Conservation (phyloP, 768 basidiomycete genomes). For the Lanmaoa pseudosensibilis region DNA sequence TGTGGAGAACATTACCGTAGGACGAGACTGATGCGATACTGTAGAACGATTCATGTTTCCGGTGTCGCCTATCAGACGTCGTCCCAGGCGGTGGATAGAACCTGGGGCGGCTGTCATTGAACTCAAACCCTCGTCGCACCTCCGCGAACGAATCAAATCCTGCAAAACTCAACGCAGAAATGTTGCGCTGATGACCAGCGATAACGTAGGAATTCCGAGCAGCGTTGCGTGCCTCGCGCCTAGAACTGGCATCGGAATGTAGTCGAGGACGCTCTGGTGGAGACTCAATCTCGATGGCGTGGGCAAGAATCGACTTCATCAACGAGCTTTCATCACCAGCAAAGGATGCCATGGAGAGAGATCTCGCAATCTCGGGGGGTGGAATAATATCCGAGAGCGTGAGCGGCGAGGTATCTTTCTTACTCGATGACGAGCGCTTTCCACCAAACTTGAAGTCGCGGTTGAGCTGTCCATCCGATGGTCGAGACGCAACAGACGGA, state of each 20-base stretch:
- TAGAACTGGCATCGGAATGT: constrained; percentile 47
- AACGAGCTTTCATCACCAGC: constrained; percentile 52
- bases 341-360: constrained; percentile 46
- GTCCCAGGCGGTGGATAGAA: constrained; percentile 61
- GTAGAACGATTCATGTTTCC: constrained; percentile 57
- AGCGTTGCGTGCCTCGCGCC: constrained; percentile 28
- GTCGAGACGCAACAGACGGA: constrained; percentile 40
- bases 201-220: constrained; percentile 15
- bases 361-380: constrained; percentile 51
- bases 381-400: constrained; percentile 80
- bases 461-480: constrained; percentile 68
- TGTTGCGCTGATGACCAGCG: constrained; percentile 34
- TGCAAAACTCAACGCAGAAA: constrained; percentile 62
- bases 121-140: constrained; percentile 78
- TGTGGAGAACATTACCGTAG: constrained; percentile 65
- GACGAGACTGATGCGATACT: constrained; percentile 82
- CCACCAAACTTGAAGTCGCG: constrained; percentile 77
- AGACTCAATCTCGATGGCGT: constrained; percentile 41
- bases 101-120: constrained; percentile 55
- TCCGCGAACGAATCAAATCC: constrained; percentile 78
- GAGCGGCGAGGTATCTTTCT: constrained; percentile 28
- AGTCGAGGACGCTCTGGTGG: constrained; percentile 36
- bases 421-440: constrained; percentile 17
- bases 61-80: constrained; percentile 40
- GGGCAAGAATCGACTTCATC: constrained; percentile 54